phyloP scores from a whole-genome alignment of 768 basidiomycete genomes.

The Ephemerocybe angulata region DNA sequence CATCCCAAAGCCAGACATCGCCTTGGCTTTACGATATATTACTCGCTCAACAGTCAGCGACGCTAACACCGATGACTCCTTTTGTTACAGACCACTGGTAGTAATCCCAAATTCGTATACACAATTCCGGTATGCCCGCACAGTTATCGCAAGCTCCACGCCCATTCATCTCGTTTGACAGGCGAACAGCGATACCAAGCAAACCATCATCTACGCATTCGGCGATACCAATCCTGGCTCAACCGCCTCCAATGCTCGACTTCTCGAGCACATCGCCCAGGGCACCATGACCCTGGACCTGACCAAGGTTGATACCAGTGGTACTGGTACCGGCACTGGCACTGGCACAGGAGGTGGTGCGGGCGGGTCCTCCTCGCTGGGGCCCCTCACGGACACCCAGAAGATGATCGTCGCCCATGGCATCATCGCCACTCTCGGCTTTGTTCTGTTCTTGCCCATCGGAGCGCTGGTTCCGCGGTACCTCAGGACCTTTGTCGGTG shows the following conservation, averaged over 20 bases:
- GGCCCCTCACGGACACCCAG: slow-evolving; percentile 44
- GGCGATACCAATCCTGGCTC: slow-evolving; percentile 46
- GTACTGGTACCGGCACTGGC: slow-evolving; percentile 11
- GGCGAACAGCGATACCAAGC: slow-evolving; percentile 39
- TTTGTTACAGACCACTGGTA: slow-evolving; percentile 34
- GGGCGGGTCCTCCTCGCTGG: no score
- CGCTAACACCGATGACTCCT: background rate
- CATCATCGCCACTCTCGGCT: slow-evolving; percentile 46
- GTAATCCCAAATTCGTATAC: slow-evolving; percentile 45
- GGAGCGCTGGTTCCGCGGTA: slow-evolving; percentile 55
- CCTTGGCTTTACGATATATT: background rate
- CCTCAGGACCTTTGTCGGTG: slow-evolving; percentile 40
- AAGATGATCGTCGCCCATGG: slow-evolving; percentile 54
- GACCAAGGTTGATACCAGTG: slow-evolving; percentile 28
- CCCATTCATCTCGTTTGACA: slow-evolving; percentile 18
- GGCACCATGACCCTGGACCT: slow-evolving; percentile 47
- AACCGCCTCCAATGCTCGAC: slow-evolving; percentile 38
- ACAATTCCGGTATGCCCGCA: slow-evolving; percentile 42
- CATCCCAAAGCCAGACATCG: background rate
- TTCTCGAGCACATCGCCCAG: slow-evolving; percentile 45
- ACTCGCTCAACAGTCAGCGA: background rate
- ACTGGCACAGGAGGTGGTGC: slow-evolving; percentile 16
- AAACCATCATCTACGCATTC: slow-evolving; percentile 59
- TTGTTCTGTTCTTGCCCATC: slow-evolving; percentile 49
- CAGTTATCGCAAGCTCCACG: background rate